Percentiles rank a stretch among this genome's conserved stretches.
phyloP scores from a whole-genome alignment of 495 filamentous ascomycete genomes.

The Xylona heveae region DNA sequence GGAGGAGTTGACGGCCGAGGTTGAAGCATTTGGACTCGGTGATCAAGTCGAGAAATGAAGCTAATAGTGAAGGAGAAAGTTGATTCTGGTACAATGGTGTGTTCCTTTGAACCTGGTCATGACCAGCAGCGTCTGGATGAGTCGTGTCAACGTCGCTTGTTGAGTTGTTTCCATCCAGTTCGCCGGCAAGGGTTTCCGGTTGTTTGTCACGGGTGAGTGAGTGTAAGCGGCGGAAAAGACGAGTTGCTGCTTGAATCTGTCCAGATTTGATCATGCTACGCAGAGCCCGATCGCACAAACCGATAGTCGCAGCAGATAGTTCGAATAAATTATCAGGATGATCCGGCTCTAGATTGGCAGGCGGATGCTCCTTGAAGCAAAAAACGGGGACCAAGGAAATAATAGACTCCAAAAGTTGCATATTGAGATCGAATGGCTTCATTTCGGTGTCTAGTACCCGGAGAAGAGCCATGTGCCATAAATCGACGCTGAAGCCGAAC shows the following conservation, averaged over 20 bases:
- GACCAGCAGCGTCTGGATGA: not conserved
- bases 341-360: slow-evolving; percentile 1
- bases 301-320: not conserved
- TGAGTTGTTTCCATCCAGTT: not conserved
- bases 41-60: slow-evolving; percentile 29
- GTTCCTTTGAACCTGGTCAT: not conserved
- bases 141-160: not conserved
- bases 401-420: slow-evolving; percentile 19
- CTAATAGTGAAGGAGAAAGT: slow-evolving; percentile 26
- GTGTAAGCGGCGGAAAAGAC: not conserved
- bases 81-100: slow-evolving; percentile 9
- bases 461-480: slow-evolving; percentile 26
- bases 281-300: no score
- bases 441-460: slow-evolving; percentile 28
- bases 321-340: not conserved
- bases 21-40: slow-evolving; percentile 22
- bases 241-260: no score
- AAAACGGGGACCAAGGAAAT: slow-evolving; percentile 15
- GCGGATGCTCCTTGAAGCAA: slow-evolving; percentile 18
- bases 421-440: slow-evolving; percentile 18
- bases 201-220: not conserved
- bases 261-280: no score
- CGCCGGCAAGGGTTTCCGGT: not conserved
- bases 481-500: slow-evolving; percentile 14
- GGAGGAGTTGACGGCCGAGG: slow-evolving; percentile 33